Conservation (phyloP, 768 basidiomycete species). For the Chalciporus chontae region DNA sequence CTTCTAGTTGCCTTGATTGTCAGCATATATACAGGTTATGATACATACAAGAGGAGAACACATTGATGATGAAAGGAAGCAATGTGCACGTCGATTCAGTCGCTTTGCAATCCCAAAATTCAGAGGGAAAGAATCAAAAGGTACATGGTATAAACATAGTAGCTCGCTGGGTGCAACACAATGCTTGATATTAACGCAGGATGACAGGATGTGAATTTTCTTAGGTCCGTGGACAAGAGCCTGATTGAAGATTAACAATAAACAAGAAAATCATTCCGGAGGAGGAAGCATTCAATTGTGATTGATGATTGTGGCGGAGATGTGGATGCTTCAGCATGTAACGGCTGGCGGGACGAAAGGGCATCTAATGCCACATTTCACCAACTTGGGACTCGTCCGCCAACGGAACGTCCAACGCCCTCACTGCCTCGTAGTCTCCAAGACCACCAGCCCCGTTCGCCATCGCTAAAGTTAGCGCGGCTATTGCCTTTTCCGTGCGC, state of each 20-base stretch:
- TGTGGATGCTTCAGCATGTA: conserved; percentile 1
- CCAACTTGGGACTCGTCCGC: conserved; percentile 48
- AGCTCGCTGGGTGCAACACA: conserved; percentile 22
- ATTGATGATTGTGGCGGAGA: neutral
- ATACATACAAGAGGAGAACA: conserved; percentile 24
- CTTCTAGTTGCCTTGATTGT: neutral
- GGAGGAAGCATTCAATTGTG: neutral
- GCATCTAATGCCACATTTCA: conserved; percentile 52
- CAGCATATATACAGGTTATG: conserved; percentile 7
- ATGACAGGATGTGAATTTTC: conserved; percentile 13
- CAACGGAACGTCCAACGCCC: conserved; percentile 32
- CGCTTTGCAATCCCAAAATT: conserved; percentile 6
- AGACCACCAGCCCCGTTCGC: conserved; percentile 62
- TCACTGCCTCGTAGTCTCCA: conserved; percentile 52
- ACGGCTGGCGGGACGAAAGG: neutral
- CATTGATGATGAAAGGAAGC: conserved; percentile 17
- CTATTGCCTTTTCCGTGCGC: conserved; percentile 56
- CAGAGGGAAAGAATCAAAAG: conserved; percentile 2
- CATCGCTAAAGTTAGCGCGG: conserved; percentile 55
- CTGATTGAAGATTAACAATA: conserved; percentile 23
- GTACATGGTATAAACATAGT: conserved; percentile 23
- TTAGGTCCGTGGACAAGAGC: conserved; percentile 18
- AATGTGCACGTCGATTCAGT: conserved; percentile 18
- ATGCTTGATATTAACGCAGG: conserved; percentile 27
- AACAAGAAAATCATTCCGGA: conserved; percentile 19